Conservation (phyloP, 129 eudicot species). For the Flaveria bidentis region DNA sequence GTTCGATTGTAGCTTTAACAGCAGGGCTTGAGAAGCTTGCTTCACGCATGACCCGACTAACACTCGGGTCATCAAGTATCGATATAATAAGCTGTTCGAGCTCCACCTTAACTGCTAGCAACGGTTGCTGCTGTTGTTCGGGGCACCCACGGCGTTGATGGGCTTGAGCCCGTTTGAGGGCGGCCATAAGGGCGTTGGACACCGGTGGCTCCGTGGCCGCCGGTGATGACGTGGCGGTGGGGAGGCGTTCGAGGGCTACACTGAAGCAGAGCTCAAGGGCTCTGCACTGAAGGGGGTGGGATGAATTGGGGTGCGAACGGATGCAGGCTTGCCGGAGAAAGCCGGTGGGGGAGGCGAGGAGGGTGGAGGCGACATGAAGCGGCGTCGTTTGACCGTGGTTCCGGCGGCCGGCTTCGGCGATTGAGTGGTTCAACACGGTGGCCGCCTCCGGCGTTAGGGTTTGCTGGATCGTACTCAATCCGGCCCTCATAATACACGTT, state of each 20-base stretch:
- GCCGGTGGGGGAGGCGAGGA: conserved; percentile 76
- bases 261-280: conserved; percentile 91
- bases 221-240: conserved; percentile 48
- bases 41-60: conserved; percentile 93
- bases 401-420: conserved; percentile 80
- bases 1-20: conserved; percentile 87
- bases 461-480: conserved; percentile 86
- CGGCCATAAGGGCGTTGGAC: conserved; percentile 94
- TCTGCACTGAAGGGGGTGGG: conserved; percentile 93
- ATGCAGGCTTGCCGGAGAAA: conserved; percentile 86
- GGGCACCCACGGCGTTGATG: conserved; percentile 90
- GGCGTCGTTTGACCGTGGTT: conserved; percentile 99
- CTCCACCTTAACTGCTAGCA: conserved; percentile 86
- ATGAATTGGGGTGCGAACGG: conserved; percentile 85
- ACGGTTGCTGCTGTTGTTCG: conserved; percentile 92
- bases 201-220: conserved; percentile 67
- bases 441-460: conserved; percentile 91
- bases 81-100: conserved; percentile 68
- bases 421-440: conserved; percentile 67
- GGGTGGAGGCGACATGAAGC: conserved; percentile 92
- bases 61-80: conserved; percentile 93
- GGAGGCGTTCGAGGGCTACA: conserved; percentile 87
- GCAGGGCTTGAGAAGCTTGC: conserved; percentile 95
- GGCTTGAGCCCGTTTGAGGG: conserved; percentile 79
- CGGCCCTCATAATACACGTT: conserved; percentile 61